Conservation (phyloP, 306 rosid genomes). For the Castanea mollissima region DNA sequence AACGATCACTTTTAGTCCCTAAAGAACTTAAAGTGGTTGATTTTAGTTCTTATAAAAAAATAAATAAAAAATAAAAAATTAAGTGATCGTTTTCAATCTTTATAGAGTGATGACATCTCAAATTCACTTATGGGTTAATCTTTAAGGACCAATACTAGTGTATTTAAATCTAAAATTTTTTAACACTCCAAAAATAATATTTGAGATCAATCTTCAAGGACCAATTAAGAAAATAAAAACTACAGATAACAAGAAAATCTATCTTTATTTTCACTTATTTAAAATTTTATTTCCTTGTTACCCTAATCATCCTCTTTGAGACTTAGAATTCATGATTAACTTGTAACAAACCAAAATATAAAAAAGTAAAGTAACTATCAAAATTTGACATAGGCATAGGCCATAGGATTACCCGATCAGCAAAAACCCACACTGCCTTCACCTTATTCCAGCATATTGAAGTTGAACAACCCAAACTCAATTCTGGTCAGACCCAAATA, state of each 20-base stretch:
- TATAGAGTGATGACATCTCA: too few relatives aligned
- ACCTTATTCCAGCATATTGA: constrained; percentile 31
- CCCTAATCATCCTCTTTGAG: neutral
- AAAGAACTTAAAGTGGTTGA: too few relatives aligned
- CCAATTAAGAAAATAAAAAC: neutral
- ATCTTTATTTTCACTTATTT: too few relatives aligned
- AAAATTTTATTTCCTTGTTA: neutral
- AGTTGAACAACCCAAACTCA: constrained; percentile 28
- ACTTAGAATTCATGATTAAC: neutral
- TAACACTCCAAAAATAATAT: too few relatives aligned
- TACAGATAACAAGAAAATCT: neutral
- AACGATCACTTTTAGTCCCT: too few relatives aligned
- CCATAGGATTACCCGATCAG: neutral
- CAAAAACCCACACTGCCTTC: neutral
- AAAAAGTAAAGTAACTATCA: neutral
- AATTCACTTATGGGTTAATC: too few relatives aligned
- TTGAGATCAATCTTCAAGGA: too few relatives aligned
- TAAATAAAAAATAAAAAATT: too few relatives aligned
- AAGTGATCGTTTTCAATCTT: too few relatives aligned
- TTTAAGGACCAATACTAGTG: too few relatives aligned
- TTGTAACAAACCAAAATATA: neutral
- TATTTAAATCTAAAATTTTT: too few relatives aligned
- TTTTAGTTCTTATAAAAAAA: too few relatives aligned
- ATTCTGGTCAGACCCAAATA: constrained; percentile 69
- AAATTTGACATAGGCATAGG: constrained; percentile 1